phyloP scores from a whole-genome alignment of 192 early-diverging fungal genomes.

The Umbelopsis sp. region DNA sequence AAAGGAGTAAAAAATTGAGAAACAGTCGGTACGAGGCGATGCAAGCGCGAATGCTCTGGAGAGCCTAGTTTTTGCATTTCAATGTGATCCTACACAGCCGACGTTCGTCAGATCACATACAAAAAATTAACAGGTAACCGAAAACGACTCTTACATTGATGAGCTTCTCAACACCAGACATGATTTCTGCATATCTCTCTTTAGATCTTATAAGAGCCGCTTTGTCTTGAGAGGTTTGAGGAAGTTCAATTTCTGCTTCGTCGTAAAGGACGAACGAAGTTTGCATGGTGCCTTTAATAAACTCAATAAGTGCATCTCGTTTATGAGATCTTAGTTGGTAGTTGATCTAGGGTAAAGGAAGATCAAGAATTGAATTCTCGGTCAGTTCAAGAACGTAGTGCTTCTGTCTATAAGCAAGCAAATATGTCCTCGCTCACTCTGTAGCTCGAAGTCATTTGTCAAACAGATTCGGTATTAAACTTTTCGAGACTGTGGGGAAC shows the following conservation, averaged over 20 bases:
- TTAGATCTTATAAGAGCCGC: conserved; percentile 58
- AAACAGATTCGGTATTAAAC: neutral
- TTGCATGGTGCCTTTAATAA: conserved; percentile 86
- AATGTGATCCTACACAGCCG: conserved; percentile 47
- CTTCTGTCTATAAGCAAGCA: too few species aligned
- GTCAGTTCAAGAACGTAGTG: too few species aligned
- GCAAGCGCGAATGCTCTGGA: conserved; percentile 75
- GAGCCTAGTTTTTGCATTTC: conserved; percentile 51
- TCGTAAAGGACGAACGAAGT: conserved; percentile 85
- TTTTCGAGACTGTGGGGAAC: neutral
- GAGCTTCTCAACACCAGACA: conserved; percentile 77
- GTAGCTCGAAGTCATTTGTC: conserved; percentile 47
- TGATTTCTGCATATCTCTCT: conserved; percentile 78
- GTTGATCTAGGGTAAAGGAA: conserved; percentile 37
- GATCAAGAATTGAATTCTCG: neutral
- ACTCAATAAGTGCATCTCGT: conserved; percentile 89
- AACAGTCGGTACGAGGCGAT: conserved; percentile 74
- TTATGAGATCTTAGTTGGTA: conserved; percentile 77
- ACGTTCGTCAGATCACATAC: conserved; percentile 24
- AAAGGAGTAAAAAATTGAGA: conserved; percentile 87
- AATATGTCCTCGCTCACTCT: conserved; percentile 29
- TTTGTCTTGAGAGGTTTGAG: conserved; percentile 39
- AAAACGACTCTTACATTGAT: conserved; percentile 55
- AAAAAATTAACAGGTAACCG: neutral
- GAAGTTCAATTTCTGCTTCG: conserved; percentile 32